Evolutionary conservation across 2,329 filamentous ascomycete species (phyloP).

Genomic region (Exophiala calicioides): DNA sequence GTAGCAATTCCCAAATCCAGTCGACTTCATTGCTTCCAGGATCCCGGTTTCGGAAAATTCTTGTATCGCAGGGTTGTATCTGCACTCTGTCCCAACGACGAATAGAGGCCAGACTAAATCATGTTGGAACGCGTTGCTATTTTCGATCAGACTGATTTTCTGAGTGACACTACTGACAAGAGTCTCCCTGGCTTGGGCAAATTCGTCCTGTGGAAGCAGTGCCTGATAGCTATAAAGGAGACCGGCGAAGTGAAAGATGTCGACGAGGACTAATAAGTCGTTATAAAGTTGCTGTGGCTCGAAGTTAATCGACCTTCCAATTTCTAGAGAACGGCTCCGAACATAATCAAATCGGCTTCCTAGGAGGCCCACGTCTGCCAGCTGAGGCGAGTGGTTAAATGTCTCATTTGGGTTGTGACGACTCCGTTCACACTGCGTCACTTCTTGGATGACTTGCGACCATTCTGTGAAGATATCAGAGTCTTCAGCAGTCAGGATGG

Average conservation of each 20-base stretch:
- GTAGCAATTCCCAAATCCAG: conserved; percentile 21
- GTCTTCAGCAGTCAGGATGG: conserved; percentile 22
- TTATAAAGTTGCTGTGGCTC: conserved; percentile 14
- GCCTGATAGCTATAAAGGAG: conserved; percentile 33
- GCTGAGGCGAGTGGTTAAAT: not conserved
- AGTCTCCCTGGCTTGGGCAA: conserved; percentile 5
- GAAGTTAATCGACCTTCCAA: conserved; percentile 27
- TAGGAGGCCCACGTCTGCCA: conserved; percentile 7
- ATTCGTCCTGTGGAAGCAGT: conserved; percentile 23
- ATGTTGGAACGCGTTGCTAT: conserved; percentile 27
- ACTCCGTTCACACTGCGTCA: conserved; percentile 30
- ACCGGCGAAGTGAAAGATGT: conserved; percentile 34
- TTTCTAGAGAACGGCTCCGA: conserved; percentile 20
- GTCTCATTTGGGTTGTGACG: conserved; percentile 4
- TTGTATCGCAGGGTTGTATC: conserved; percentile 11
- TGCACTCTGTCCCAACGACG: conserved; percentile 33
- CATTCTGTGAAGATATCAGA: conserved; percentile 32
- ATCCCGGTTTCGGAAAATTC: conserved; percentile 14
- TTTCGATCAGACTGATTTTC: conserved; percentile 14
- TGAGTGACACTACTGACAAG: conserved; percentile 7
- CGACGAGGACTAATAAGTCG: conserved; percentile 31
- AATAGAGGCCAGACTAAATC: conserved; percentile 36
- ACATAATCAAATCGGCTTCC: conserved; percentile 24
- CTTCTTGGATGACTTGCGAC: conserved; percentile 30
- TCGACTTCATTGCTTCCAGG: conserved; percentile 19